Conservation (phyloP, 2,329 filamentous ascomycete species). For the Diaporthe sp. region DNA sequence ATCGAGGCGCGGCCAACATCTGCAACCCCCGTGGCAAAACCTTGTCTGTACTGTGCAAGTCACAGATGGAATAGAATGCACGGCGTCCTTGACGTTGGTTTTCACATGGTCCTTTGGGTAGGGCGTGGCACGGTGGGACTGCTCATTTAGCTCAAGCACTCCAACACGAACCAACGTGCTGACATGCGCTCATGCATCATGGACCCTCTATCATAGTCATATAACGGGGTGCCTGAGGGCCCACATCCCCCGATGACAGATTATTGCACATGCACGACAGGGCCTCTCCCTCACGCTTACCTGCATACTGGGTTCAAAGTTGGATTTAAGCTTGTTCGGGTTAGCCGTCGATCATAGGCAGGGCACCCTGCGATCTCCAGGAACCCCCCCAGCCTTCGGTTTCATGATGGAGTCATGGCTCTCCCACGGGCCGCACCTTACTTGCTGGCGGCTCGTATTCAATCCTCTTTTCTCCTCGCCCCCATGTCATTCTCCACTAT, state of each 20-base stretch:
- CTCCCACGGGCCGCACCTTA: conserved; percentile 16
- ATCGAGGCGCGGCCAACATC: not conserved
- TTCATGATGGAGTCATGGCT: conserved; percentile 24
- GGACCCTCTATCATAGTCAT: not conserved
- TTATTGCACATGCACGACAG: not conserved
- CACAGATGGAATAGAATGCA: not conserved
- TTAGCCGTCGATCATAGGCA: conserved; percentile 12
- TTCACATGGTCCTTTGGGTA: not conserved
- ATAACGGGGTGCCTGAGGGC: not conserved
- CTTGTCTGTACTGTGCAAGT: not conserved
- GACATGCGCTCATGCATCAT: not conserved
- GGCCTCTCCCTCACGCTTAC: not conserved
- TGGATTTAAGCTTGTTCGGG: conserved; percentile 28
- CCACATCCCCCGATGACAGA: not conserved
- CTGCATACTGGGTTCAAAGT: not conserved
- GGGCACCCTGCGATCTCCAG: not conserved
- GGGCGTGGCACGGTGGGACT: not conserved
- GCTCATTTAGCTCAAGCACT: not conserved
- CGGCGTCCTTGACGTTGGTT: not conserved
- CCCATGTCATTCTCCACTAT: conserved; percentile 6
- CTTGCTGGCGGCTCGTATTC: conserved; percentile 27
- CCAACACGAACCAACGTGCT: conserved; percentile 8
- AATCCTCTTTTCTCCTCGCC: not conserved
- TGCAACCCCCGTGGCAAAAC: not conserved
- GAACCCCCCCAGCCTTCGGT: conserved; percentile 6